A percentile compares a stretch with the other conserved stretches of the same genome.
phyloP scores from a whole-genome alignment of 2,329 filamentous ascomycete species.

The Geosmithia morbida region DNA sequence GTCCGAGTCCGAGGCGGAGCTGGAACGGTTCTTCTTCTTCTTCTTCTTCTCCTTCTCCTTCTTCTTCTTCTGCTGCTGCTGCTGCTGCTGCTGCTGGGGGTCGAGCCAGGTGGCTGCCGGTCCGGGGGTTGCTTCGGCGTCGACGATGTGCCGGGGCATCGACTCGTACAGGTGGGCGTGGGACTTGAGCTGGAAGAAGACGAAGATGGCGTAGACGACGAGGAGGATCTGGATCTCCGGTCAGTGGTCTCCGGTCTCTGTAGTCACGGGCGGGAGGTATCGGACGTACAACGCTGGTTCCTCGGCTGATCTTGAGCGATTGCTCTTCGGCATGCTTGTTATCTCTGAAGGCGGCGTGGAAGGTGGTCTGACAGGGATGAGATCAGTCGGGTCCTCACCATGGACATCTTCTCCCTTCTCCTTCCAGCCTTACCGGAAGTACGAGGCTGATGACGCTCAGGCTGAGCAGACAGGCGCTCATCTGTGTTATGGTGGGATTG shows the following conservation, averaged over 20 bases:
- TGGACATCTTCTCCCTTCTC: neutral
- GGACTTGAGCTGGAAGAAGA: constrained; percentile 83
- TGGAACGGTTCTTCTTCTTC: constrained; percentile 21
- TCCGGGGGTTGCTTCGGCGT: constrained; percentile 79
- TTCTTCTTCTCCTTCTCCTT: too few species aligned
- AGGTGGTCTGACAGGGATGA: constrained; percentile 49
- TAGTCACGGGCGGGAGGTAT: neutral
- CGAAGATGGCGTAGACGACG: constrained; percentile 68
- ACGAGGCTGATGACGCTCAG: constrained; percentile 81
- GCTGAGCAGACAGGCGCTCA: constrained; percentile 87
- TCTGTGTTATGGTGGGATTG: constrained; percentile 89
- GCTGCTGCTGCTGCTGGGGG: constrained; percentile 7
- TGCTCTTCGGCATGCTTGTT: constrained; percentile 46
- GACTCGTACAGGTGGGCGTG: constrained; percentile 88
- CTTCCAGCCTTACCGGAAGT: constrained; percentile 50
- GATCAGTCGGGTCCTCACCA: constrained; percentile 10
- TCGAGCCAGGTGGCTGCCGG: constrained; percentile 73
- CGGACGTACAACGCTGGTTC: constrained; percentile 63
- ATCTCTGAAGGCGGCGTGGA: constrained; percentile 72
- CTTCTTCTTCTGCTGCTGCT: too few species aligned
- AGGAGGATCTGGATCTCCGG: constrained; percentile 45
- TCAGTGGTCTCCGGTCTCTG: constrained; percentile 3
- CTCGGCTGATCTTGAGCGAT: constrained; percentile 75
- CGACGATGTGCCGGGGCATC: constrained; percentile 82
- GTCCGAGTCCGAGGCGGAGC: too few species aligned